These are phyloP conservation scores for Colletotrichum siamense DNA, from an alignment of 2,329 filamentous ascomycete species.

Conservation along the genomic window DNA sequence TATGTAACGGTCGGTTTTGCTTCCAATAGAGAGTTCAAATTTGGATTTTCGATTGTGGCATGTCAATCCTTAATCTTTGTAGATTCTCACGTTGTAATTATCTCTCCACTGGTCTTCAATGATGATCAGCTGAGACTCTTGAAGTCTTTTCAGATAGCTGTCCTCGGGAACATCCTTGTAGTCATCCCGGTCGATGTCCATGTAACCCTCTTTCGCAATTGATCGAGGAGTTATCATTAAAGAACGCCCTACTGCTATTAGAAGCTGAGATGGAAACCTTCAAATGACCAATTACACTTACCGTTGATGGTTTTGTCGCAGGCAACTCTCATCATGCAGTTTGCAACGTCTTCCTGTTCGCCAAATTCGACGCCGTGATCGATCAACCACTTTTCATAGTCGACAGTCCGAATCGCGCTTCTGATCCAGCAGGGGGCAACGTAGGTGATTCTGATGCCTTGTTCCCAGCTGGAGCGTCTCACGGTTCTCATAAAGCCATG, in stretches of 20 bases:
- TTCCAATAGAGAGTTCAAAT: background rate
- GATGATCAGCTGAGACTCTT: conserved; percentile 43
- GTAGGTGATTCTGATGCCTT: conserved; percentile 51
- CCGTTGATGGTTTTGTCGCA: conserved; percentile 36
- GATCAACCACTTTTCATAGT: conserved; percentile 45
- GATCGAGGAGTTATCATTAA: conserved; percentile 44
- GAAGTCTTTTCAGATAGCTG: conserved; percentile 40
- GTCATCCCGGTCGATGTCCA: conserved; percentile 44
- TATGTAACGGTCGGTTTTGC: background rate
- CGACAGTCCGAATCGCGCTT: conserved; percentile 39
- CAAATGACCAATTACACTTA: conserved; percentile 1
- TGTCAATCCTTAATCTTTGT: background rate
- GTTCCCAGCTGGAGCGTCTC: conserved; percentile 40
- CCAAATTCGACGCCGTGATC: conserved; percentile 45
- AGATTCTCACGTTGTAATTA: background rate
- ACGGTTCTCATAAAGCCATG: conserved; percentile 48
- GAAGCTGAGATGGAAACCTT: background rate
- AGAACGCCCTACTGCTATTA: conserved; percentile 36
- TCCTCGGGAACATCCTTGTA: conserved; percentile 35
- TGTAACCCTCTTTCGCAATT: conserved; percentile 42
- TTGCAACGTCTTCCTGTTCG: conserved; percentile 35
- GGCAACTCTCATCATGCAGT: conserved; percentile 38
- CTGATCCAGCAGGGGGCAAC: conserved; percentile 49
- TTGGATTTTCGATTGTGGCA: background rate
- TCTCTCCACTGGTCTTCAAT: conserved; percentile 45